Conservation (phyloP, 2,329 filamentous ascomycete genomes). For the Monosporascus sp. region DNA sequence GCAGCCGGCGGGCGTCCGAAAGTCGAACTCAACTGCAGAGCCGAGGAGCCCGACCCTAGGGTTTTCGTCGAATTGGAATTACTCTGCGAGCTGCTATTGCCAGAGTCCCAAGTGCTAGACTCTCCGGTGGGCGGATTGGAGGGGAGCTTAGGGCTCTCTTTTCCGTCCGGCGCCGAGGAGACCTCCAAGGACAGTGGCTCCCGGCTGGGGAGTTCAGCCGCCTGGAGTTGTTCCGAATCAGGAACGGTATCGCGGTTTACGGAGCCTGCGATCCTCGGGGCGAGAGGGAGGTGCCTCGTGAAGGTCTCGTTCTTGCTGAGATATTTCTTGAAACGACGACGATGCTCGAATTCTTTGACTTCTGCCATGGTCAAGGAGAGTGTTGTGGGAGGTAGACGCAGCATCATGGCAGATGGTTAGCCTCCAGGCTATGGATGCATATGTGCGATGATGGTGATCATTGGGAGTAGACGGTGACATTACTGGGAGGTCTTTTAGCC, state of each 20-base stretch:
- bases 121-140: too few relatives aligned
- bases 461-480: neutral
- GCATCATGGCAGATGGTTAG: constrained; percentile 25
- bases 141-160: neutral
- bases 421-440: too few relatives aligned
- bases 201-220: neutral
- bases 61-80: constrained; percentile 1
- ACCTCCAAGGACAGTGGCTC: neutral
- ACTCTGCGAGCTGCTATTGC: neutral
- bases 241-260: neutral
- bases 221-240: constrained; percentile 1
- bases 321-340: constrained; percentile 27
- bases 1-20: constrained; percentile 12
- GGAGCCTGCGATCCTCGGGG: constrained; percentile 4
- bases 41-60: constrained; percentile 12
- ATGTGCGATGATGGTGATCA: neutral
- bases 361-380: constrained; percentile 36
- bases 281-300: constrained; percentile 10
- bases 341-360: constrained; percentile 33
- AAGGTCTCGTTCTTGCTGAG: constrained; percentile 22
- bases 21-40: constrained; percentile 3
- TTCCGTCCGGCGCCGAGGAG: neutral
- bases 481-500: too few relatives aligned
- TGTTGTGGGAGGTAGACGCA: constrained; percentile 34
- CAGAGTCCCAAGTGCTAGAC: neutral